Percentiles rank a stretch among this genome's conserved stretches.
phyloP scores from a whole-genome alignment of 768 basidiomycete species.

The Mycena rebaudengoi region DNA sequence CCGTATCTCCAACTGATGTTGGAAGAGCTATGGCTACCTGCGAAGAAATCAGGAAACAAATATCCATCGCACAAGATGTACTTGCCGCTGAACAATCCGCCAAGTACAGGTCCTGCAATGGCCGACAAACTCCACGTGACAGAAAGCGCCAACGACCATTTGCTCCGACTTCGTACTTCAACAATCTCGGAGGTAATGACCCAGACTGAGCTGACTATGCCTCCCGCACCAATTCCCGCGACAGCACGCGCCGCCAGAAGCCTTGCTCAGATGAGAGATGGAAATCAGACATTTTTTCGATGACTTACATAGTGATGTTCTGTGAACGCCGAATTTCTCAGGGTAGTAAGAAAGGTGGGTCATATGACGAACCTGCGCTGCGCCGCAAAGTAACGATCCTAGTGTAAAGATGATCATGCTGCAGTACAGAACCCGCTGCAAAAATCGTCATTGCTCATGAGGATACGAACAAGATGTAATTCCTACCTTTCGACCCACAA shows the following conservation, averaged over 20 bases:
- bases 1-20: slow-evolving; percentile 82
- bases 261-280: slow-evolving; percentile 26
- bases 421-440: slow-evolving; percentile 70
- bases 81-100: slow-evolving; percentile 83
- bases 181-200: slow-evolving; percentile 88
- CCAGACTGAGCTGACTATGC: slow-evolving; percentile 88
- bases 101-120: slow-evolving; percentile 83
- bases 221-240: slow-evolving; percentile 87
- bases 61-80: slow-evolving; percentile 19
- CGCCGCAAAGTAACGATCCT: slow-evolving; percentile 83
- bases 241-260: slow-evolving; percentile 44
- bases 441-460: slow-evolving; percentile 1
- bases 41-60: slow-evolving; percentile 24
- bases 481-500: slow-evolving; percentile 79
- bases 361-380: slow-evolving; percentile 63
- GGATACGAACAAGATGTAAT: background rate
- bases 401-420: slow-evolving; percentile 80
- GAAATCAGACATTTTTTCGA: background rate
- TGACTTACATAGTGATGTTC: slow-evolving; percentile 45
- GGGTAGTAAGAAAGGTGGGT: slow-evolving; percentile 28
- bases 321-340: slow-evolving; percentile 38
- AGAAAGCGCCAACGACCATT: slow-evolving; percentile 87
- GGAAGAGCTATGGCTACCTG: slow-evolving; percentile 43
- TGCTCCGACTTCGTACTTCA: slow-evolving; percentile 71
- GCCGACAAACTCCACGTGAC: slow-evolving; percentile 90